Percentiles rank a stretch among this genome's conserved stretches.
These are phyloP conservation scores for Salix brachista DNA, from an alignment of 345 rosid species.

Conservation along the genomic window DNA sequence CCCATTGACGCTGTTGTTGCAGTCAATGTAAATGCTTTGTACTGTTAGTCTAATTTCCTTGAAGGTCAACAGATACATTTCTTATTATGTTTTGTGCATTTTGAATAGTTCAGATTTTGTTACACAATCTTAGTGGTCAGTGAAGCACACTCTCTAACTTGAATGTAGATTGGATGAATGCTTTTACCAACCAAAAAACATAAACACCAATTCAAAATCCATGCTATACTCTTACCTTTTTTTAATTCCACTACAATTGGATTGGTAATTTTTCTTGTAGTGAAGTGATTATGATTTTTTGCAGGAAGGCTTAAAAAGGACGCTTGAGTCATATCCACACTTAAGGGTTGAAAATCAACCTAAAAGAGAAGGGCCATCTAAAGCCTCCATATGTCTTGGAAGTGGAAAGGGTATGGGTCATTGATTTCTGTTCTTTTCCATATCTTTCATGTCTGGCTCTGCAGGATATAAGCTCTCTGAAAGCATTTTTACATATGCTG, in stretches of 20 bases:
- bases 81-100: too few species aligned
- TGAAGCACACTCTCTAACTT: too few species aligned
- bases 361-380: slow-evolving; percentile 76
- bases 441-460: background rate
- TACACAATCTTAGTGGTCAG: too few species aligned
- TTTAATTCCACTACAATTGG: background rate
- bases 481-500: background rate
- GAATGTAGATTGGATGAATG: too few species aligned
- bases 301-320: slow-evolving; percentile 82
- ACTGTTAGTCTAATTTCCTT: too few species aligned
- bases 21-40: too few species aligned
- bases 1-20: too few species aligned
- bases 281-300: background rate
- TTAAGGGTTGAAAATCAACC: slow-evolving; percentile 55
- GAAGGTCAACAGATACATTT: too few species aligned
- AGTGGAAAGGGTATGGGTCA: slow-evolving; percentile 58
- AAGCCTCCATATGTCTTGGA: slow-evolving; percentile 71
- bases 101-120: too few species aligned
- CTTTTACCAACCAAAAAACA: too few species aligned
- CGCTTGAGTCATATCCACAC: slow-evolving; percentile 73
- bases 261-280: background rate
- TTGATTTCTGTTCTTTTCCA: slow-evolving; percentile 1
- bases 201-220: too few species aligned
- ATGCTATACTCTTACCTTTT: too few species aligned
- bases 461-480: background rate